phyloP scores from a whole-genome alignment of 805 yeast genomes.

The Ascoidea tarda region DNA sequence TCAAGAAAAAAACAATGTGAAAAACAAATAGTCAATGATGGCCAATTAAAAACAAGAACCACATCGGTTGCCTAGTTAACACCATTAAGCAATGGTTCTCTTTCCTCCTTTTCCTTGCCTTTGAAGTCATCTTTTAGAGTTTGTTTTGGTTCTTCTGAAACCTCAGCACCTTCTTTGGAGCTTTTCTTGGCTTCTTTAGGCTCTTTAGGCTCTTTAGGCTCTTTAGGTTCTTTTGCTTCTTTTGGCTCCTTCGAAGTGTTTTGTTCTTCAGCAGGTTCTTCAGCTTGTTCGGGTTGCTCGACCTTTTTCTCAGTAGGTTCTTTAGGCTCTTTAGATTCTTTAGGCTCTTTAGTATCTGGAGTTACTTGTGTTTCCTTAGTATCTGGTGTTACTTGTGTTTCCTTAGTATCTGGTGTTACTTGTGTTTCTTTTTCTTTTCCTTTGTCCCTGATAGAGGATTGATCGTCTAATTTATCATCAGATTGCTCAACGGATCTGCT shows the following conservation, averaged over 20 bases:
- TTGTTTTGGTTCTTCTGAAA: too few relatives aligned
- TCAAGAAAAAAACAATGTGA: too few relatives aligned
- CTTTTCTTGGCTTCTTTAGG: background rate
- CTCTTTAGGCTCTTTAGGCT: background rate
- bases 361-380: background rate
- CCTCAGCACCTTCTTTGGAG: too few relatives aligned
- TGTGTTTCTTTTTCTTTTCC: background rate
- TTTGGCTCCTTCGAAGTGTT: background rate
- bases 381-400: background rate
- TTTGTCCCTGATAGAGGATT: background rate
- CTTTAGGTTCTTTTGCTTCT: background rate
- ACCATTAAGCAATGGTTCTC: too few relatives aligned
- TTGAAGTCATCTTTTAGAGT: too few relatives aligned
- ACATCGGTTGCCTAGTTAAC: too few relatives aligned
- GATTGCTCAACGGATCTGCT: background rate
- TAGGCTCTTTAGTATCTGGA: background rate
- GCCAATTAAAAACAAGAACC: too few relatives aligned
- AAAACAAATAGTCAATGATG: too few relatives aligned
- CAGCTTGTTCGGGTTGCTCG: background rate
- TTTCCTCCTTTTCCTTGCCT: too few relatives aligned
- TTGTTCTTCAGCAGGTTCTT: background rate
- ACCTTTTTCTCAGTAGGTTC: background rate
- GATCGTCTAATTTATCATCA: background rate
- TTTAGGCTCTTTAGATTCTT: background rate
- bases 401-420: background rate